Evolutionary conservation across 495 filamentous ascomycete genomes (phyloP).

Genomic region (Staphylotrichum tortipilum): DNA sequence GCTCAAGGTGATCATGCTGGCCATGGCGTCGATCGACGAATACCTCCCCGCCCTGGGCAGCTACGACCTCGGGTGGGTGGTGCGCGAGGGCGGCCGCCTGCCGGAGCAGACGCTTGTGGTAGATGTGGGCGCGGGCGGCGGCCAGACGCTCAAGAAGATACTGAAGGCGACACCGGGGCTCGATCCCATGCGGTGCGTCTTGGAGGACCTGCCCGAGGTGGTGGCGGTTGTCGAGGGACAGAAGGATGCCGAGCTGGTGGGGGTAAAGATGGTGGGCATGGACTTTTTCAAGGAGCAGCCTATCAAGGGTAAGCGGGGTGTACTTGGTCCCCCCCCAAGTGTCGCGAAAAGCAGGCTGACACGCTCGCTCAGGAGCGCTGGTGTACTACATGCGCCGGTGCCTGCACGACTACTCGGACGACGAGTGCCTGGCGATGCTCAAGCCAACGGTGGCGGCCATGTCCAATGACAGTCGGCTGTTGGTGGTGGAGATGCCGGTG

Average conservation of each 20-base stretch:
- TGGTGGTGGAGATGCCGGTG: neutral
- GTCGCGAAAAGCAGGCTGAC: neutral
- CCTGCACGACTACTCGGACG: neutral
- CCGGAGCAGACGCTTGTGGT: conserved; percentile 18
- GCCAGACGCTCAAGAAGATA: conserved; percentile 26
- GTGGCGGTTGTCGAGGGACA: conserved; percentile 12
- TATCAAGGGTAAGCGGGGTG: conserved; percentile 20
- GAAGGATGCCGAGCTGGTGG: conserved; percentile 13
- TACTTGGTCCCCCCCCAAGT: neutral
- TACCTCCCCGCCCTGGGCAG: conserved; percentile 15
- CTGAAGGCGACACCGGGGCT: conserved; percentile 14
- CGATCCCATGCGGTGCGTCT: conserved; percentile 18
- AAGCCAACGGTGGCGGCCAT: neutral
- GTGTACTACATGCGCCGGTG: conserved; percentile 1
- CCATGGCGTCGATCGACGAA: conserved; percentile 12
- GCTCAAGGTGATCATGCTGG: conserved; percentile 13
- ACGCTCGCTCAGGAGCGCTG: neutral
- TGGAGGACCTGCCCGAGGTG: conserved; percentile 27
- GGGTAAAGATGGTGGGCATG: conserved; percentile 17
- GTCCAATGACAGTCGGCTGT: neutral
- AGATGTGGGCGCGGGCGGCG: conserved; percentile 31
- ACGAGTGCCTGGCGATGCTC: neutral
- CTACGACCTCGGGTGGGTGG: conserved; percentile 26
- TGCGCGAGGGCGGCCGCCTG: neutral
- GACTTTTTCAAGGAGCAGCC: conserved; percentile 28